Evolutionary conservation across 495 filamentous ascomycete species (phyloP), one percentile per base, ranked within the genome.

Genomic region (Penicillium verhagenii): DNA sequence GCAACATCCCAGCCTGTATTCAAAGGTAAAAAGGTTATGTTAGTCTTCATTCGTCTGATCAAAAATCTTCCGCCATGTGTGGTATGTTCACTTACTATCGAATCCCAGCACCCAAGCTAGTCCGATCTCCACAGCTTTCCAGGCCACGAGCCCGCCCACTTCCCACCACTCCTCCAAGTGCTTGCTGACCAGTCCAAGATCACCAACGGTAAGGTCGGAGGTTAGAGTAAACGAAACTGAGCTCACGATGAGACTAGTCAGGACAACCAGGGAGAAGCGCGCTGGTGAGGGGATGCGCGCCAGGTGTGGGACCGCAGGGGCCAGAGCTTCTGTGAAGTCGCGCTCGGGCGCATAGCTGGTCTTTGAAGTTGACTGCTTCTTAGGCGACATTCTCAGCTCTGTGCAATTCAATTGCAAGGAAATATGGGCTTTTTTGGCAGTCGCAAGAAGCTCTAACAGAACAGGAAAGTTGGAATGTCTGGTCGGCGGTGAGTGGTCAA

Each of bases 21-120:
- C 23, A 14, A 50, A 29, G 50, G 28, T 23, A 2, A 48, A 28
- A 20, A 19, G 2, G 1, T 35, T 23, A 0, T 19, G n/a, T 46
- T 10, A 9, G 25, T 46, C 11, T 23, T 23, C 14, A 18, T 8
- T 23, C 1, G 11, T 13, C 9, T 45, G 7, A 21, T 8, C 6
- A 6, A 35, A 35, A 14, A 35, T 40, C 9, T 14, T 1, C 42
- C 9, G 26, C 6, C 6, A 33, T 50, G 14, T 28, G 7, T 16
- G 14, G 21, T 37, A 18, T 49, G 14, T 50, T 26, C 18, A 63
- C 77, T 59, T 66, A 87, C 84, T 79, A 66, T 93, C 90, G 64
- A 83, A 90, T 44, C 82, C 77, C 31, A 83, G 72, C 56, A 74
- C 79, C 91, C 90, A 95, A 28, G 80, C 83, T 16, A 90, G 57